Conservation (phyloP, 208 protist species). For the Trypanosoma platydactyli region DNA sequence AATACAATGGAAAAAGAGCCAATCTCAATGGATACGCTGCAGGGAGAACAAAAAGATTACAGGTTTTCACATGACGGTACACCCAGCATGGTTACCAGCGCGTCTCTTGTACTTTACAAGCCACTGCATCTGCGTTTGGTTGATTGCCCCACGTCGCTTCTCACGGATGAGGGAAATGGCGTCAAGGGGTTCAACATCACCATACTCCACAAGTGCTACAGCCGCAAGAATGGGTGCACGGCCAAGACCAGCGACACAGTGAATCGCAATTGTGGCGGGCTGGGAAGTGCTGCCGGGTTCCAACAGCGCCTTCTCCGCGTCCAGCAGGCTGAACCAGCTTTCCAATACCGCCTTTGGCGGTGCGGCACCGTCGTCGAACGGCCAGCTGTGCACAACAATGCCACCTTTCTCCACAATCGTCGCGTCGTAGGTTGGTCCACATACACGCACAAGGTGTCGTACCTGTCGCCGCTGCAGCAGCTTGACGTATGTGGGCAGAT, state of each 20-base stretch:
- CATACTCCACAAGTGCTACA: slow-evolving; percentile 89
- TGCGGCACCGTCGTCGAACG: slow-evolving; percentile 90
- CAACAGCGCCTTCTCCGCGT: slow-evolving; percentile 47
- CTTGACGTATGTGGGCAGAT: slow-evolving; percentile 90
- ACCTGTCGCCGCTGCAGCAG: slow-evolving; percentile 78
- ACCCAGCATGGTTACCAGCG: slow-evolving; percentile 38
- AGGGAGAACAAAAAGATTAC: slow-evolving; percentile 2
- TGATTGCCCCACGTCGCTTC: slow-evolving; percentile 86
- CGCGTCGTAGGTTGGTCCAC: slow-evolving; percentile 84
- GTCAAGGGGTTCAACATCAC: slow-evolving; percentile 73
- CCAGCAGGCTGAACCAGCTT: slow-evolving; percentile 81
- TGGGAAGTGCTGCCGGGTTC: slow-evolving; percentile 15
- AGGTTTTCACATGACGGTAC: slow-evolving; percentile 55
- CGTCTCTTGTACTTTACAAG: slow-evolving; percentile 86
- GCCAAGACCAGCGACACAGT: slow-evolving; percentile 93
- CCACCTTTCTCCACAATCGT: slow-evolving; percentile 55
- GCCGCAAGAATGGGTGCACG: slow-evolving; percentile 92
- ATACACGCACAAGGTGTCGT: slow-evolving; percentile 84
- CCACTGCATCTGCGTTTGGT: slow-evolving; percentile 91
- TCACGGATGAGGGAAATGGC: slow-evolving; percentile 81
- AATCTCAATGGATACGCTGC: no score
- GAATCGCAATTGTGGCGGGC: slow-evolving; percentile 76
- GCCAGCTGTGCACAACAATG: slow-evolving; percentile 86
- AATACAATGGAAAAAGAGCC: no score
- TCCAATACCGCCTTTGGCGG: slow-evolving; percentile 79